phyloP scores from a whole-genome alignment of 306 rosid genomes.

The Vigna unguiculata region DNA sequence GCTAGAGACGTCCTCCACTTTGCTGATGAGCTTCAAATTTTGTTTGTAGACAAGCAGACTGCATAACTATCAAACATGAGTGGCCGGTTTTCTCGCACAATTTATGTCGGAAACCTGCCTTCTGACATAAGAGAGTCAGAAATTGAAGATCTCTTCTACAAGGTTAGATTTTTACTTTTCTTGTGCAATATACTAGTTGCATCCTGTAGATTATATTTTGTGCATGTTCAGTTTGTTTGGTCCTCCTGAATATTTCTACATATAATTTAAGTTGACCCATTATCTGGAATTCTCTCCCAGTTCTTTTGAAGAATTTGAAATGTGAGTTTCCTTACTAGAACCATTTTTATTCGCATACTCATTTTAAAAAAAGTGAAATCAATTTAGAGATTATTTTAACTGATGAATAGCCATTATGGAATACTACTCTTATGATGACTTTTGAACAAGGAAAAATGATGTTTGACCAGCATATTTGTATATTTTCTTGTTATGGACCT shows the following conservation, averaged over 20 bases:
- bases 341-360: neutral
- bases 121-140: conserved; percentile 87
- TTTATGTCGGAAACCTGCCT: conserved; percentile 97
- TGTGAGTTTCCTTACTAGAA: conserved; percentile 15
- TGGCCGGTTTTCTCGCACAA: conserved; percentile 99
- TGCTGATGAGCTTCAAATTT: conserved; percentile 43
- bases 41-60: conserved; percentile 62
- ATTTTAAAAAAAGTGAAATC: neutral
- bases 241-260: neutral
- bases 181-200: neutral
- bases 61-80: conserved; percentile 69
- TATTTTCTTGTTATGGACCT: neutral
- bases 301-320: conserved; percentile 3
- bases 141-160: conserved; percentile 92
- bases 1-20: conserved; percentile 30
- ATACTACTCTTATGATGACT: neutral
- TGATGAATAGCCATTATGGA: neutral
- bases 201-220: conserved; percentile 9
- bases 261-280: neutral
- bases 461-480: neutral
- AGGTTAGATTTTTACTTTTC: conserved; percentile 58
- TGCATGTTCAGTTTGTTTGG: conserved; percentile 5
- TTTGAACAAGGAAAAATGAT: neutral
- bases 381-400: neutral
- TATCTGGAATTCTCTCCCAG: neutral